Evolutionary conservation across 345 rosid genomes (phyloP).

Genomic region (Psidium friedrichsthalianum): DNA sequence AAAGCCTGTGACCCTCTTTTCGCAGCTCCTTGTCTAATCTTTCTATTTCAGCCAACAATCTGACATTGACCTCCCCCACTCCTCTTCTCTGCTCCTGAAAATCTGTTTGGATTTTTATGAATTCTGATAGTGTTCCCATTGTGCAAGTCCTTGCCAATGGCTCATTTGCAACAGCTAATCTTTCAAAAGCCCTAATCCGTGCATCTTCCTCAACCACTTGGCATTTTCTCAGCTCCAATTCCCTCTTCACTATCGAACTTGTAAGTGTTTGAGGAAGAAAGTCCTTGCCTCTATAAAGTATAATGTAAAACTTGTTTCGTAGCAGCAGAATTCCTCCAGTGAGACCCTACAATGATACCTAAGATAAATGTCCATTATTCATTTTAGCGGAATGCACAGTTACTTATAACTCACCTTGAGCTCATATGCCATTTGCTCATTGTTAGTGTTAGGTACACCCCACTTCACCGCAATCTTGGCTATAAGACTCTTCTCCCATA

Average conservation of each 20-base stretch:
- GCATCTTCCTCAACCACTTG: slow-evolving; percentile 57
- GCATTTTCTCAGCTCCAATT: slow-evolving; percentile 39
- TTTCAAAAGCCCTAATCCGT: slow-evolving; percentile 37
- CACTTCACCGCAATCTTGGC: slow-evolving; percentile 83
- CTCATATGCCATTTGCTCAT: slow-evolving; percentile 75
- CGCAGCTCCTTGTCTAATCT: slow-evolving; percentile 42
- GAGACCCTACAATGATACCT: slow-evolving; percentile 35
- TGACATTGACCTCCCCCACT: slow-evolving; percentile 24
- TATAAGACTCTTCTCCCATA: slow-evolving; percentile 69
- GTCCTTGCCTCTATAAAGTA: slow-evolving; percentile 81
- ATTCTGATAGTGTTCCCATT: slow-evolving; percentile 62
- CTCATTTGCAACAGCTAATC: slow-evolving; percentile 20
- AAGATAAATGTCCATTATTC: background rate
- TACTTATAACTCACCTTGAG: slow-evolving; percentile 34
- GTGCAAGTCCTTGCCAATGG: slow-evolving; percentile 23
- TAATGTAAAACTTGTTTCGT: slow-evolving; percentile 58
- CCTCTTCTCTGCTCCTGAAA: slow-evolving; percentile 19
- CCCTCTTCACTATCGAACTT: slow-evolving; percentile 48
- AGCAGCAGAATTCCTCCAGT: slow-evolving; percentile 75
- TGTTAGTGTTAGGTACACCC: slow-evolving; percentile 65
- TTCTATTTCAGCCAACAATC: slow-evolving; percentile 44
- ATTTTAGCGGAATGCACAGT: background rate
- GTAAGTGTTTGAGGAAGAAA: slow-evolving; percentile 51
- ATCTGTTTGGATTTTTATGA: slow-evolving; percentile 34
- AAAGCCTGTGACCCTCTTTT: slow-evolving; percentile 55